Evolutionary conservation across 306 rosid genomes (phyloP), one percentile per base, ranked within the genome.

Genomic region (Fragaria ananassa): DNA sequence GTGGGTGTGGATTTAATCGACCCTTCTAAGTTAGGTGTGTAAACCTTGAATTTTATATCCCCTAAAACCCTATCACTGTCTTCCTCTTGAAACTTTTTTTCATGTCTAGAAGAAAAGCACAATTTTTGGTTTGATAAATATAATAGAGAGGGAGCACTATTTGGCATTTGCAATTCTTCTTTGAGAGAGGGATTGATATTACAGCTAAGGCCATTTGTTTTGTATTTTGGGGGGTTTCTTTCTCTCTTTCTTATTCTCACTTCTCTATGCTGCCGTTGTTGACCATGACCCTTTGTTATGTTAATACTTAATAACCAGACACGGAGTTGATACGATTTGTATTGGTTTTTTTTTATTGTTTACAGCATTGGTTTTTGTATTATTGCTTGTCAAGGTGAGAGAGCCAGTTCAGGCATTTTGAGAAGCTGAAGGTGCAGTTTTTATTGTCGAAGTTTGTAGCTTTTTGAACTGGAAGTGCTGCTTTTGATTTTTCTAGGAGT

Each of bases 221-320:
- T 69, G 74, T 53, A 56, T 68, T 74, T 56, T 4, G 44, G 37
- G 68, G 57, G 21, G 23, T 42, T 37, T 11, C 18, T 5, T 23
- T 25, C 37, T 14, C 10, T 23, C 51, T 37, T 37, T 37, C 41
- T 46, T 19, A 5, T 58, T 65, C 49, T 56, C 21, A 39, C 82
- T 27, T 35, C 34, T 54, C 10, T 73, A 27, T 46, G 86, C 54
- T 74, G 83, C 82, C 80, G 80, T 78, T 82, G 86, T 82, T 82
- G 86, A 82, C 86, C 77, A 63, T 51, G 60, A 49, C 69, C 80
- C 69, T 62, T 54, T 73, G 57, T 62, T 74, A 56, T 44, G 27
- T 15, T 54, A 51, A 50, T 60, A 39, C 37, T 29, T 75, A 11
- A 15, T 31, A 10, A 1, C 14, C 27, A 8, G 23, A 47, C 67